Conservation (phyloP, 805 yeast species). For the Lipomyces sp. region DNA sequence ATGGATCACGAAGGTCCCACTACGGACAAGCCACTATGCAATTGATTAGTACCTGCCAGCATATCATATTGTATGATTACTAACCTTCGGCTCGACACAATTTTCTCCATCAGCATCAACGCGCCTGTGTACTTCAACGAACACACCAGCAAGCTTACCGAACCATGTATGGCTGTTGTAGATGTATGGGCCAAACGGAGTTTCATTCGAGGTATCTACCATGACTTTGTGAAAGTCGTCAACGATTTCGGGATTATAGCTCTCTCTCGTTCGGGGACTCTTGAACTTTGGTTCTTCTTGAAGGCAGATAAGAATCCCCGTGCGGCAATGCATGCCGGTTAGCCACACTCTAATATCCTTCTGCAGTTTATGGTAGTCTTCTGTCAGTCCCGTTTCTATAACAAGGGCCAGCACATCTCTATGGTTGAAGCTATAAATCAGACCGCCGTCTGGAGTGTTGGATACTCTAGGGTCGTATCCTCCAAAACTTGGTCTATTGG, state of each 20-base stretch:
- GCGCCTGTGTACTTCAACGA: background rate
- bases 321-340: background rate
- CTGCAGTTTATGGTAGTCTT: constrained; percentile 1
- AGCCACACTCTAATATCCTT: background rate
- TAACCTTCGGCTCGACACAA: background rate
- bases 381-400: background rate
- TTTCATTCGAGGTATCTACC: background rate
- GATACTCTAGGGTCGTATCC: background rate
- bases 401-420: background rate
- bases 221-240: background rate
- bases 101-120: background rate
- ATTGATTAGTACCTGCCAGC: background rate
- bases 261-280: background rate
- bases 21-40: constrained; percentile 2
- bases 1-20: background rate
- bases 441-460: background rate
- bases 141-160: background rate
- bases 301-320: background rate
- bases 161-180: constrained; percentile 1
- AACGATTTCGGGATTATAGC: background rate
- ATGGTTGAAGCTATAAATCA: background rate
- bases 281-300: background rate
- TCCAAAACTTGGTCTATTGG: background rate
- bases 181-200: constrained; percentile 1
- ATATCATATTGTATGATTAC: background rate